Evolutionary conservation across 208 protist species (phyloP).

Genomic region (Acanthamoeba lenticulata): DNA sequence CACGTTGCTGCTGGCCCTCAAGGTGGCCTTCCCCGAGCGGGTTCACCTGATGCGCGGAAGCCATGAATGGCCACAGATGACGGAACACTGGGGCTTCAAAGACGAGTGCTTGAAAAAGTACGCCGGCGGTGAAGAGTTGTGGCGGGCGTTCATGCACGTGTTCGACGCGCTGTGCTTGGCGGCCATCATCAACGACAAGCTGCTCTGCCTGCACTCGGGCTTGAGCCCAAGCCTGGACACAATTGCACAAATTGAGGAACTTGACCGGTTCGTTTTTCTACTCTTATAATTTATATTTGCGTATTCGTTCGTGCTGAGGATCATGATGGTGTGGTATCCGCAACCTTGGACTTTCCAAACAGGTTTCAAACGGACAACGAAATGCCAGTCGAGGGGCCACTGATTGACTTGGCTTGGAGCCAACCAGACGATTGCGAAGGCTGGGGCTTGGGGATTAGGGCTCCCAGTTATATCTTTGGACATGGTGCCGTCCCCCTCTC

Average conservation of each 20-base stretch:
- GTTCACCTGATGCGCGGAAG: constrained; percentile 94
- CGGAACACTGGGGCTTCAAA: constrained; percentile 91
- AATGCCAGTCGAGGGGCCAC: constrained; percentile 90
- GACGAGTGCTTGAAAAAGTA: constrained; percentile 92
- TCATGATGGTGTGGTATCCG: background rate
- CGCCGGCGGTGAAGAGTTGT: constrained; percentile 89
- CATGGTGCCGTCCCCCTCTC: no score
- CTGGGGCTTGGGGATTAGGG: constrained; percentile 63
- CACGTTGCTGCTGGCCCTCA: constrained; percentile 88
- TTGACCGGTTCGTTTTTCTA: background rate
- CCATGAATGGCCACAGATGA: constrained; percentile 94
- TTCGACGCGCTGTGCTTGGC: constrained; percentile 91
- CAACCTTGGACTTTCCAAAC: background rate
- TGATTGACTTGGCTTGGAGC: constrained; percentile 97
- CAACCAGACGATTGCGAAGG: constrained; percentile 91
- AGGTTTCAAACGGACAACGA: background rate
- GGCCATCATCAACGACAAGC: constrained; percentile 94
- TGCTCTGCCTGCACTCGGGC: constrained; percentile 91
- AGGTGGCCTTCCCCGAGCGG: constrained; percentile 90
- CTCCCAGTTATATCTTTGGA: constrained; percentile 90
- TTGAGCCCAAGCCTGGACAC: constrained; percentile 85
- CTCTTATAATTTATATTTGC: constrained; percentile 83
- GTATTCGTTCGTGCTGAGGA: background rate
- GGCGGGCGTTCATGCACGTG: constrained; percentile 89
- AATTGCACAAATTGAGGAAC: background rate